Base-by-base conservation (phyloP, 2,329 filamentous ascomycete genomes). In the Byssothecium circinans region DNA sequence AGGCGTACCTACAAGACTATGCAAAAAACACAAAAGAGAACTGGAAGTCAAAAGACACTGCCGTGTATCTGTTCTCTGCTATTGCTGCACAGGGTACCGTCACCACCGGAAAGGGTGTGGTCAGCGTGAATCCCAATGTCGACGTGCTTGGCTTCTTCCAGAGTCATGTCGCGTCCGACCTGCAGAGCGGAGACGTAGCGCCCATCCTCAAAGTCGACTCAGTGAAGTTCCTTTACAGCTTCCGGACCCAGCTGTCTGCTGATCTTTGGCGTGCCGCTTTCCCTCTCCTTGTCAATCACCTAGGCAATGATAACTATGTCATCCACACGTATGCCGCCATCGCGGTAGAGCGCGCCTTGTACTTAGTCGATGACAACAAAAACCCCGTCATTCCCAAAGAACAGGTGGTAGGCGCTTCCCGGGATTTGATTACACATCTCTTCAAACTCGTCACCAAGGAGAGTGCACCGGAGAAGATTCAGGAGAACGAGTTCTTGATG, bases 401-500 rank as follows among this genome's bases (percentile, higher is more conserved):
- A 10, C 88, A 90, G 56, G 89, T 99, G 45, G 82, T 87, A 49
- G 86, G 87, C 0, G 83, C 94, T 52, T 84, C 92, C 19, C 91
- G 91, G 69, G 90, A 95, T 58, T 81, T 99, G 2, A 77, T 97
- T 17, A 81, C 89, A 44, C 92, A 97, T 65, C 79, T 99, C 11
- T 97, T 99, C 79, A 86, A 86, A 55, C 80, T 99, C 43, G 90
- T 99, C 56, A 88, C 95, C 67, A 89, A 88, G 67, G 87, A 96
- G 60, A 79, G 81, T 3, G 86, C 88, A 10, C 87, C 95, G 1
- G 84, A 92, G 56, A 99, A 97, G 78, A 85, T 99, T 52, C 94
- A 99, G 67, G 94, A 99, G 73, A 99, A 99, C 67, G 94, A 99
- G 68, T 99, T 97, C 70, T 72, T 99, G 65, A 97, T 99, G 91